A percentile compares a stretch with the other conserved stretches of the same genome.
These are phyloP conservation scores for Dacryopinax primogenitus DNA, from an alignment of 768 basidiomycete genomes.

Conservation along the genomic window DNA sequence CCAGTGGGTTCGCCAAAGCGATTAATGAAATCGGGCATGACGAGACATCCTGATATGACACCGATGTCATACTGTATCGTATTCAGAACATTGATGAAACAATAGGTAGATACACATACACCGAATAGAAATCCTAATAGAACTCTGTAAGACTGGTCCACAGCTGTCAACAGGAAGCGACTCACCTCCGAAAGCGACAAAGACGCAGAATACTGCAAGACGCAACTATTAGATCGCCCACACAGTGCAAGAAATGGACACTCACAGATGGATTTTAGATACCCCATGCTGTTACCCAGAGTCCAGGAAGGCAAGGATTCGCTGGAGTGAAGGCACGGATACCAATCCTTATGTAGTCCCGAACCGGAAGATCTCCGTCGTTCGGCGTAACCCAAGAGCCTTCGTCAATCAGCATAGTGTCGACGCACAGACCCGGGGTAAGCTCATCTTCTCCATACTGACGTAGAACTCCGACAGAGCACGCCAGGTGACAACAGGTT, in stretches of 20 bases:
- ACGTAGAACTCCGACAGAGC: background rate
- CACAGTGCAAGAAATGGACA: background rate
- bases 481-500: background rate
- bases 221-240: background rate
- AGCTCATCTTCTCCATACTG: background rate
- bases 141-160: background rate
- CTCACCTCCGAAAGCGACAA: background rate
- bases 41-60: conserved; percentile 66
- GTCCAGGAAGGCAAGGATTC: background rate
- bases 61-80: conserved; percentile 47
- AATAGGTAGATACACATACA: background rate
- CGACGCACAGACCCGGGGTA: background rate
- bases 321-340: background rate
- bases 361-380: background rate
- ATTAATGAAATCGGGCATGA: conserved; percentile 62
- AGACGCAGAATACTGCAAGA: background rate
- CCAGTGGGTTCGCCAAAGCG: conserved; percentile 46
- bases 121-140: background rate
- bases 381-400: background rate
- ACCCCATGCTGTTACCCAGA: background rate
- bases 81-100: background rate
- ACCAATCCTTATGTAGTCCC: background rate
- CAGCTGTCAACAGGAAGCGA: background rate
- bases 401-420: background rate
- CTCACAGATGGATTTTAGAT: background rate